Evolutionary conservation across 805 yeast species (phyloP).

Genomic region (Tetrapisispora pingtungensis): DNA sequence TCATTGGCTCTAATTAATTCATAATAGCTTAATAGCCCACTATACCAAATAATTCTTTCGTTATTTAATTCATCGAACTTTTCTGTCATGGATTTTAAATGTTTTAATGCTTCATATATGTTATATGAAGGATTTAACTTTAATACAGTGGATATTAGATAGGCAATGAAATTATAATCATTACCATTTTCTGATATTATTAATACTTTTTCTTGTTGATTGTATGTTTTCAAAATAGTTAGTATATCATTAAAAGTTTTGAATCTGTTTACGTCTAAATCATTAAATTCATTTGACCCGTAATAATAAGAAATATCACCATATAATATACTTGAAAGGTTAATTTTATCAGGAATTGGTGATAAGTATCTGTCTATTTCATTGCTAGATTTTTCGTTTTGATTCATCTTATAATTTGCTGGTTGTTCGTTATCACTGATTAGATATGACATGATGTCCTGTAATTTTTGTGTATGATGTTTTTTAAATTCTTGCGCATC

Average conservation of each 20-base stretch:
- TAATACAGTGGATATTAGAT: constrained; percentile 20
- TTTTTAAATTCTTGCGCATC: constrained; percentile 7
- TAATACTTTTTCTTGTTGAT: constrained; percentile 14
- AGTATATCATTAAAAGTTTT: constrained; percentile 23
- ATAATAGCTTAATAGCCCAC: constrained; percentile 16
- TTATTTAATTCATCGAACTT: constrained; percentile 8
- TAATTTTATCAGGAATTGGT: constrained; percentile 2
- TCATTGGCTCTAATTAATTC: constrained; percentile 16
- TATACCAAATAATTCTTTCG: constrained; percentile 19
- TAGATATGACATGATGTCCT: constrained; percentile 5
- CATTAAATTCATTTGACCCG: constrained; percentile 8
- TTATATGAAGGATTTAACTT: constrained; percentile 16
- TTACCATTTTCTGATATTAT: constrained; percentile 21
- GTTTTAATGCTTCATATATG: constrained; percentile 22
- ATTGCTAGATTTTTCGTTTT: background rate
- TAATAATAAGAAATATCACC: constrained; percentile 8
- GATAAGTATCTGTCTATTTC: constrained; percentile 1
- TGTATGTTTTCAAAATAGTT: constrained; percentile 14
- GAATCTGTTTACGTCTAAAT: constrained; percentile 14
- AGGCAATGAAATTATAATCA: constrained; percentile 19
- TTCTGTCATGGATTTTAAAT: constrained; percentile 20
- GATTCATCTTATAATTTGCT: background rate
- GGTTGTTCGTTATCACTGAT: background rate
- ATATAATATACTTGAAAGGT: constrained; percentile 2
- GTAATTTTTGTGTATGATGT: constrained; percentile 16